Evolutionary conservation across 1,139 yeast species (phyloP), one percentile per base, ranked within the genome.

Genomic region (Candida frijolesensis): DNA sequence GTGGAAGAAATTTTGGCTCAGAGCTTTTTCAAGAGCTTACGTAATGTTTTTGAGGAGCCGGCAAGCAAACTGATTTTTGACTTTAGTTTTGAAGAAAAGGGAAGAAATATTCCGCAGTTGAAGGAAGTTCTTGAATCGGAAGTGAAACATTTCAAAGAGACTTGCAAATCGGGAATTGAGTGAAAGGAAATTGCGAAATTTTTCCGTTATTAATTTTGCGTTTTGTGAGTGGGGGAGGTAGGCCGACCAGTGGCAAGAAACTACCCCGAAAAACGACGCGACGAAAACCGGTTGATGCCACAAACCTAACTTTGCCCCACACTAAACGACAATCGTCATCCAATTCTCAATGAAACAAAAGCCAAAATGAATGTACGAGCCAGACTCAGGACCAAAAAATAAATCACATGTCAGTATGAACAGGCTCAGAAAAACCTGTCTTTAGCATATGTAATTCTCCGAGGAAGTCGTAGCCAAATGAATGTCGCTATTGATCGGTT

Each of bases 31-130:
- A 58, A 57, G 12, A 57, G 65, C 5, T 79, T 85, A 6, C 70
- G 90, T 56, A 77, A 79, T 54, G 46, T 55, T 0, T 66, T 70
- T 12, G 80, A 78, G 49, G 94, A 87, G 61, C 78, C 83, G 0
- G 60, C 48, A 0, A 75, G 84, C 51, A 58, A 61, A 0, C 68
- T 69, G 3, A 64, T 71, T 1, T 87, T 87, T 63, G 85, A 85
- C 60, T 85, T 84, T 57, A 74, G 82, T 32, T 85, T 84, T 62
- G 95, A 87, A 62, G 76, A 63, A 58, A 56, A 61, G 25, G 69
- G 69, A 11, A 57, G 49, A 18, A 62, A 70, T 7, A 60, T 76
- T 51, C 60, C 68, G 14, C 80, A 74, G n/a, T 69, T 82, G 62
- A 74, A 74, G 54, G 56, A 58, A 4, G 59, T 80, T 49, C 67